These are phyloP conservation scores for Aschersonia sp. DNA, from an alignment of 2,329 filamentous ascomycete genomes.

Conservation along the genomic window DNA sequence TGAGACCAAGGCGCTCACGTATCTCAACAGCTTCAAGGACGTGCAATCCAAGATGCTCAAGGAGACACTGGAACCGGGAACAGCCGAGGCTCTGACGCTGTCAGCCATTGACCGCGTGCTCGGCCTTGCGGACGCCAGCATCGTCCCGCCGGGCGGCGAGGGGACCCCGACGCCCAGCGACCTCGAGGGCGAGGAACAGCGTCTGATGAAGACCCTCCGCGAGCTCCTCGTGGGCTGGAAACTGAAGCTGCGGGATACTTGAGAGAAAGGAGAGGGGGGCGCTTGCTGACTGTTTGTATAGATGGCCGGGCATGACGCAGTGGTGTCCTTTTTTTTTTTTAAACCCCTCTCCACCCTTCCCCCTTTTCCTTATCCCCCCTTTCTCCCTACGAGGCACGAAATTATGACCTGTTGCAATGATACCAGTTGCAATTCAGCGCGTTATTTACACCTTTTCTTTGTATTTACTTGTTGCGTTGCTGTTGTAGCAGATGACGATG, in stretches of 20 bases:
- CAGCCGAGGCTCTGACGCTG: constrained; percentile 30
- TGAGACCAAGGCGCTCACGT: constrained; percentile 24
- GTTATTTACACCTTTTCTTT: too few species aligned
- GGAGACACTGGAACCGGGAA: constrained; percentile 22
- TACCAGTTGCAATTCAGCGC: too few species aligned
- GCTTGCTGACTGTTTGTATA: too few species aligned
- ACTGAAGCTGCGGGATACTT: constrained; percentile 16
- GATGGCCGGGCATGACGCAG: too few species aligned
- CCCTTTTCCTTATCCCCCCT: too few species aligned
- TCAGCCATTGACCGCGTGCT: constrained; percentile 36
- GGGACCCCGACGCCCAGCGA: constrained; percentile 12
- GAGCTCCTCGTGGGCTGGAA: constrained; percentile 25
- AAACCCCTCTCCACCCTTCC: too few species aligned
- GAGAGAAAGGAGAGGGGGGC: too few species aligned
- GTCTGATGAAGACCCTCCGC: constrained; percentile 24
- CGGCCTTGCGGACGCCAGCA: constrained; percentile 29
- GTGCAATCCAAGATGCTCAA: constrained; percentile 28
- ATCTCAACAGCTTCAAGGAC: constrained; percentile 29
- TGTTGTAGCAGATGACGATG: too few species aligned
- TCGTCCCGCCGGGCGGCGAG: constrained; percentile 19
- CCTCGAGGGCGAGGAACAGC: constrained; percentile 24
- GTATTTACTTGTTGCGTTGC: too few species aligned
- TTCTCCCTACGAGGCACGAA: too few species aligned
- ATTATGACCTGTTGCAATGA: too few species aligned
- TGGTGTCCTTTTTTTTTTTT: too few species aligned